Evolutionary conservation across 495 filamentous ascomycete genomes (phyloP), one percentile per base, ranked within the genome.

Genomic region (Pyrenopolyporus hunteri): DNA sequence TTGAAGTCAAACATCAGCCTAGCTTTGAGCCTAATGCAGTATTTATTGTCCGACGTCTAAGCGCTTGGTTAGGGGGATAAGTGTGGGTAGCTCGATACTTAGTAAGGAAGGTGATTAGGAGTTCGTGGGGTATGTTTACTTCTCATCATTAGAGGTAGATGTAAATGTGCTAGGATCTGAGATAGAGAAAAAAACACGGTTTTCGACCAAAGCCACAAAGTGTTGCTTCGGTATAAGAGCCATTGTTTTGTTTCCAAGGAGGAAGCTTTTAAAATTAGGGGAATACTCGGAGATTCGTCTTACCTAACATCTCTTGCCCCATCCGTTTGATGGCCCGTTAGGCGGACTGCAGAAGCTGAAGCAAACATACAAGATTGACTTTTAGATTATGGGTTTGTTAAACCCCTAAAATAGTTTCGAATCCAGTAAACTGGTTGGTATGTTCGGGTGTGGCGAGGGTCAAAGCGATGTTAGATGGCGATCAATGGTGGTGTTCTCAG

Each of bases 301-400:
- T 26, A 54, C 42, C 19, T 26, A 19, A 35, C n/a, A n/a, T n/a
- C 17, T 22, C 11, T 22, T 61, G 25, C 23, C 57, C 42, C 45
- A 20, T 47, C 5, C 17, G 37, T 45, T 46, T 29, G 13, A 16
- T 49, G 23, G 28, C 23, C 39, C 4, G 6, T 53, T 53, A 63
- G 59, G 55, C 55, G 29, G 49, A 46, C 22, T 55, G 43, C 49
- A 59, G 36, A 51, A 22, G 32, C 26, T 4, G 8, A 63, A 35
- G 37, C 61, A 59, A 64, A 59, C 48, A 50, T 20, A 25, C 8
- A 47, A 17, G n/a, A 36, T 13, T 11, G n/a, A 29, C 4, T 4
- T 17, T 29, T 2, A 9, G 6, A 26, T 9, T 10, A 42, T 17
- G 7, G 22, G 23, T 6, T 14, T 8, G 35, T 14, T 16, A 5